These are phyloP conservation scores for Tricladium varicosporioides DNA, from an alignment of 2,329 filamentous ascomycete species.

Conservation along the genomic window DNA sequence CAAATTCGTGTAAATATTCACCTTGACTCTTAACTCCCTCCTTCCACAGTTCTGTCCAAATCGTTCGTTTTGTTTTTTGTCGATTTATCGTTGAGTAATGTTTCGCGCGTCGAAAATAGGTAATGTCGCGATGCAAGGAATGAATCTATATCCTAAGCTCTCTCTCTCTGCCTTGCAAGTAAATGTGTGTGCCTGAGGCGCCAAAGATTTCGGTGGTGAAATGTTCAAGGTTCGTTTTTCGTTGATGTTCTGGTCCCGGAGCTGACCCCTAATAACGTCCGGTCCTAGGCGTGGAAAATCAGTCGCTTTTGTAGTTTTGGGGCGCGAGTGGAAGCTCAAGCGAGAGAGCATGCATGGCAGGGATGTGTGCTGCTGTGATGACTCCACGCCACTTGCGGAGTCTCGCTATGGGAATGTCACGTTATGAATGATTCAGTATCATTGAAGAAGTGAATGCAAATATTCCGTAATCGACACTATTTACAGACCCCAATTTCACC, in stretches of 20 bases:
- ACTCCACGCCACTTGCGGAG: not conserved
- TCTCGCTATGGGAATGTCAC: not conserved
- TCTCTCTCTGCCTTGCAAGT: not conserved
- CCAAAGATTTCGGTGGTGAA: not conserved
- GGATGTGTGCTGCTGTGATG: not conserved
- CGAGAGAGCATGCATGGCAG: not conserved
- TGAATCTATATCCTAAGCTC: not conserved
- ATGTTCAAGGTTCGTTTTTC: not conserved
- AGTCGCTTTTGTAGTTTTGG: not conserved
- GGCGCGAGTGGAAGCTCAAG: not conserved
- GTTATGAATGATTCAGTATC: not conserved
- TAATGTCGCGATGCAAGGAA: not conserved
- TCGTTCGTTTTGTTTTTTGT: not conserved
- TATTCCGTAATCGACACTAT: no score
- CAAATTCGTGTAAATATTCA: constrained; percentile 20
- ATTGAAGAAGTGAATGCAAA: no score
- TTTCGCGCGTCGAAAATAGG: not conserved
- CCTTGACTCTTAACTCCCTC: constrained; percentile 17
- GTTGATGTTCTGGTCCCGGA: not conserved
- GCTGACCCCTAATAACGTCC: not conserved
- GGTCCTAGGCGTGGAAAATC: not conserved
- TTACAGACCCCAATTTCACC: no score
- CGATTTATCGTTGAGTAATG: not conserved
- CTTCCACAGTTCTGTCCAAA: no score
- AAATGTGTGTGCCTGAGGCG: no score